Base-by-base conservation (phyloP, 176 grass and related monocot genomes). In the Lolium perenne region DNA sequence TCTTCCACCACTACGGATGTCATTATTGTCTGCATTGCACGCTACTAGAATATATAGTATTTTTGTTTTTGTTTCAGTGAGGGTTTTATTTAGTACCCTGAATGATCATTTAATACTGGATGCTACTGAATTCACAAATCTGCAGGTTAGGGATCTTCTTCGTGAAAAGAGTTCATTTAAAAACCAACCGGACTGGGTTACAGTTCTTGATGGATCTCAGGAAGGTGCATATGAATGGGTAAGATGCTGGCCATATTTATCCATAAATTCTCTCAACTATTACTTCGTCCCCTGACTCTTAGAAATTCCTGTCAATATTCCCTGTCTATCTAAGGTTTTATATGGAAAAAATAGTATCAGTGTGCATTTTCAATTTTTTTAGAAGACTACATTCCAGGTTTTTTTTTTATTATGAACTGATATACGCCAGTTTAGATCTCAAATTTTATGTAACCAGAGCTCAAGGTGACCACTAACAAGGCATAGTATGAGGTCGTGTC, bases 221-320 rank as follows among this genome's bases (percentile, higher is more conserved):
- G 26, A 29, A 29, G 26, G 26, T 29, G 26, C 26, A 29, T 29
- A 29, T 29, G 26, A 29, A 29, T 29, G 26, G 26, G 96, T 98
- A 98, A 25, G 85, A 81, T 84, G 50, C 18, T 83, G 22, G 0
- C 2, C 53, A 77, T 41, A 53, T 49, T 35, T 32, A 74, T 38
- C 0, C 20, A 35, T 76, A 26, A 81, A 26, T 68, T 7, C 3
- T 78, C 13, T 43, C 41, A 4, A n/a, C 17, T 2, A 51, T 68
- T 67, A 75, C 7, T 25, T 2, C 66, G 15, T 8, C 21, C 4
- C 0, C 13, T 78, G 25, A 76, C 77, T 69, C 23, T 38, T 35
- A 58, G 7, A 83, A 82, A 68, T 50, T 18, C 9, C 43, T 70
- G n/a, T 2, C 21, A 32, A 16, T 22, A 4, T 64, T 10, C 49